Evolutionary conservation across 805 yeast species (phyloP).

Genomic region (Sugiyamaella boreocaroliniensis): DNA sequence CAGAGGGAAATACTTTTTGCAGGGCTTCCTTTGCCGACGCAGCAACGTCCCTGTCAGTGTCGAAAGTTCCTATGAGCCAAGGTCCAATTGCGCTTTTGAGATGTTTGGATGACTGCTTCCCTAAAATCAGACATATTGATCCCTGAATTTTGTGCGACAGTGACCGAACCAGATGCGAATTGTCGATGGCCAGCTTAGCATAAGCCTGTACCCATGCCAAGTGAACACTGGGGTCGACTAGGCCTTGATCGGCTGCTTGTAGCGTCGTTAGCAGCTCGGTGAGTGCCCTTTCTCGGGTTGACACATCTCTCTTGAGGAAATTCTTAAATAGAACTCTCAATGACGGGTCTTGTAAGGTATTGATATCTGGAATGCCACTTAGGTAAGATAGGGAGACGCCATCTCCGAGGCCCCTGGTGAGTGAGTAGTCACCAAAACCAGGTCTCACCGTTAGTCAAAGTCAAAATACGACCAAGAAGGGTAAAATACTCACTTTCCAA

Average conservation of each 20-base stretch:
- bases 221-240: slow-evolving; percentile 49
- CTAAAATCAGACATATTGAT: slow-evolving; percentile 41
- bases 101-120: slow-evolving; percentile 56
- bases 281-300: slow-evolving; percentile 79
- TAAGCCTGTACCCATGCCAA: slow-evolving; percentile 70
- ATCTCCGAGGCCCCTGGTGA: slow-evolving; percentile 10
- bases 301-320: slow-evolving; percentile 67
- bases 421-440: slow-evolving; percentile 2
- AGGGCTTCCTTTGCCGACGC: slow-evolving; percentile 44
- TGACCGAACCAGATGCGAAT: slow-evolving; percentile 56
- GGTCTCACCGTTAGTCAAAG: neutral
- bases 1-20: slow-evolving; percentile 48
- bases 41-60: slow-evolving; percentile 58
- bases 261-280: slow-evolving; percentile 42
- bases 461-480: neutral
- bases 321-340: slow-evolving; percentile 66
- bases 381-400: slow-evolving; percentile 68
- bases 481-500: neutral
- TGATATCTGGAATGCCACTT: slow-evolving; percentile 71
- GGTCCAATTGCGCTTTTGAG: slow-evolving; percentile 66
- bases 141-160: slow-evolving; percentile 62
- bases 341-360: slow-evolving; percentile 40
- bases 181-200: slow-evolving; percentile 70
- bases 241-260: slow-evolving; percentile 23
- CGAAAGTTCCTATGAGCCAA: slow-evolving; percentile 67